phyloP scores from a whole-genome alignment of 345 rosid genomes.

The Eucalyptus erythrocorys region DNA sequence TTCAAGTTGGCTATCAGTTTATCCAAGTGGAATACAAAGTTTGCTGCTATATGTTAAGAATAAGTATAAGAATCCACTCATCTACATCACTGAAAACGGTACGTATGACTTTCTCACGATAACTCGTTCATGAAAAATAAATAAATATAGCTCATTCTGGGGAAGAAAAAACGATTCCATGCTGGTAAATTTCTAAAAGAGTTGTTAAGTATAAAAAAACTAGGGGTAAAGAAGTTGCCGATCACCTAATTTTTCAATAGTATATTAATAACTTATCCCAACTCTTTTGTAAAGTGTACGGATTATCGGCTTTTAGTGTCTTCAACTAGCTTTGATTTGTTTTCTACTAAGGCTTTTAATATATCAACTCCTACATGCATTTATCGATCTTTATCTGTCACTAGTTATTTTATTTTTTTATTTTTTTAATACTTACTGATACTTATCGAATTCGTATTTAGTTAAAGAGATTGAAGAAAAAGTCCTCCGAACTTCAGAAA shows the following conservation, averaged over 20 bases:
- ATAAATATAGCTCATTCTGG: background rate
- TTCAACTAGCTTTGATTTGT: too few species aligned
- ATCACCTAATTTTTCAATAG: background rate
- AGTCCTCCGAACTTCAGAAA: background rate
- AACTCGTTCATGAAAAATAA: background rate
- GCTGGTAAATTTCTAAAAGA: background rate
- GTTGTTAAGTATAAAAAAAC: background rate
- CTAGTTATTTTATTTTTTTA: too few species aligned
- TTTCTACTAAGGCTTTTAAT: background rate
- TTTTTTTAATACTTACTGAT: background rate
- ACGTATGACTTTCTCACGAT: background rate
- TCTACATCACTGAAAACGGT: constrained; percentile 4
- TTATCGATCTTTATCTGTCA: background rate
- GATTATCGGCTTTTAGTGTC: background rate
- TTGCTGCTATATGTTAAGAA: background rate
- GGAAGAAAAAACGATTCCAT: background rate
- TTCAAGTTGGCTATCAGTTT: constrained; percentile 1
- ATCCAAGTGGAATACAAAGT: background rate
- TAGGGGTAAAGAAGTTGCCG: background rate
- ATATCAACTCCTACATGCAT: background rate
- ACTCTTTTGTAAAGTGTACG: background rate
- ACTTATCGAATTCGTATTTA: background rate
- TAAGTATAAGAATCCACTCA: background rate
- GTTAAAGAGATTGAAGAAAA: background rate
- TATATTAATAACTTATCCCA: background rate